Evolutionary conservation across 208 protist species (phyloP).

Genomic region (Leishmania tropica): DNA sequence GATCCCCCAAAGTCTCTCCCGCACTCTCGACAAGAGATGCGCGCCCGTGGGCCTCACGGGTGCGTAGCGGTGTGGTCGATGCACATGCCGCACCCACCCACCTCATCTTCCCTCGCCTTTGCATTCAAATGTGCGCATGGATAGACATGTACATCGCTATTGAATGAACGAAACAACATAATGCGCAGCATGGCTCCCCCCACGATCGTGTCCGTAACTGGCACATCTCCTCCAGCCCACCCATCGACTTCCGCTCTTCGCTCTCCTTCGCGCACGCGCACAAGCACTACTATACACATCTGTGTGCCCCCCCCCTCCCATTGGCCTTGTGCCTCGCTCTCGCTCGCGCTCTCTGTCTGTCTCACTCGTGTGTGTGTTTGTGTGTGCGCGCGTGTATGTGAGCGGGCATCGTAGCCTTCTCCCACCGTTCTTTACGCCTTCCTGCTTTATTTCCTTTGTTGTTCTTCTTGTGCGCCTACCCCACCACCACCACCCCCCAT

Average conservation of each 20-base stretch:
- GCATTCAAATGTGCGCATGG: not conserved
- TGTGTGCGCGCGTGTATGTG: not conserved
- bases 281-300: not conserved
- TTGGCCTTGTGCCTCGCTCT: not conserved
- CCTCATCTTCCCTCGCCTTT: not conserved
- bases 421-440: not conserved
- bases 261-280: not conserved
- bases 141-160: not conserved
- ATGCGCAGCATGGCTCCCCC: not conserved
- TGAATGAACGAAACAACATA: not conserved
- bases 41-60: not conserved
- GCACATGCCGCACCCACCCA: not conserved
- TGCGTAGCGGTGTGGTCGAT: not conserved
- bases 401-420: not conserved
- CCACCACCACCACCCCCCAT: no score
- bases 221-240: not conserved
- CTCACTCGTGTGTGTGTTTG: not conserved
- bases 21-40: not conserved
- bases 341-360: not conserved
- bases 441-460: not conserved
- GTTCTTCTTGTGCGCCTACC: no score
- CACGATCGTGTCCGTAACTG: not conserved
- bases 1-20: not conserved
- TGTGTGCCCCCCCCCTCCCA: not conserved
- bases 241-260: not conserved